Evolutionary conservation across 2,329 filamentous ascomycete genomes (phyloP).

Genomic region (Pseudopyricularia javanii): DNA sequence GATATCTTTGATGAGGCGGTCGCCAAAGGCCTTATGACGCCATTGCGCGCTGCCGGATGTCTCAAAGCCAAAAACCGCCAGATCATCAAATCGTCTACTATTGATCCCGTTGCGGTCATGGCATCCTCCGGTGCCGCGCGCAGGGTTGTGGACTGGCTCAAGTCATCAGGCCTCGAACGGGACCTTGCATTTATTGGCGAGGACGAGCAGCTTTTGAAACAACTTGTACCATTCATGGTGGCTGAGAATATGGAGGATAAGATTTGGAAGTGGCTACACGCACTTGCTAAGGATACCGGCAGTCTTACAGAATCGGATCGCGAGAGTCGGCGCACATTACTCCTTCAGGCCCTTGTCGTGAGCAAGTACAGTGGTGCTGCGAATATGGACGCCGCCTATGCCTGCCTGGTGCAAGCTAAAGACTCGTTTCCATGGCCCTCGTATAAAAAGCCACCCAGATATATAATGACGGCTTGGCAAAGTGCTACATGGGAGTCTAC

Average conservation of each 20-base stretch:
- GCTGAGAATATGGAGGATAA: constrained; percentile 38
- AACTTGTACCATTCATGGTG: constrained; percentile 35
- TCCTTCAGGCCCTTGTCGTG: constrained; percentile 27
- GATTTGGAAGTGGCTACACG: constrained; percentile 37
- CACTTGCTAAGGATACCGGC: neutral
- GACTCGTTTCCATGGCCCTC: constrained; percentile 17
- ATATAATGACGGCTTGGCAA: constrained; percentile 25
- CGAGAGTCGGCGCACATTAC: constrained; percentile 5
- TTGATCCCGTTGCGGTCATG: constrained; percentile 21
- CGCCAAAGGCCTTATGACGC: constrained; percentile 42
- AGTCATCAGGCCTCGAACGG: constrained; percentile 33
- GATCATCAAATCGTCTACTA: constrained; percentile 19
- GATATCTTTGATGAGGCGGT: constrained; percentile 44
- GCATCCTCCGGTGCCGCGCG: constrained; percentile 29
- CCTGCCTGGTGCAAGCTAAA: constrained; percentile 32
- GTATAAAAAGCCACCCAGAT: neutral
- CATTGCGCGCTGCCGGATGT: constrained; percentile 39
- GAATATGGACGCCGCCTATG: constrained; percentile 37
- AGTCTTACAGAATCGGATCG: constrained; percentile 11
- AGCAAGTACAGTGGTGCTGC: constrained; percentile 18
- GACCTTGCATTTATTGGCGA: constrained; percentile 33
- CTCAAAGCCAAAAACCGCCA: constrained; percentile 33
- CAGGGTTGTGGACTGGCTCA: constrained; percentile 41
- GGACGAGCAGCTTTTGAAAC: constrained; percentile 7
- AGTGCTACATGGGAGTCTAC: constrained; percentile 39